Percentiles rank a stretch among this genome's conserved stretches.
Evolutionary conservation across 371 early-diverging fungal genomes (phyloP).

Genomic region (Neoconidiobolus thromboides): DNA sequence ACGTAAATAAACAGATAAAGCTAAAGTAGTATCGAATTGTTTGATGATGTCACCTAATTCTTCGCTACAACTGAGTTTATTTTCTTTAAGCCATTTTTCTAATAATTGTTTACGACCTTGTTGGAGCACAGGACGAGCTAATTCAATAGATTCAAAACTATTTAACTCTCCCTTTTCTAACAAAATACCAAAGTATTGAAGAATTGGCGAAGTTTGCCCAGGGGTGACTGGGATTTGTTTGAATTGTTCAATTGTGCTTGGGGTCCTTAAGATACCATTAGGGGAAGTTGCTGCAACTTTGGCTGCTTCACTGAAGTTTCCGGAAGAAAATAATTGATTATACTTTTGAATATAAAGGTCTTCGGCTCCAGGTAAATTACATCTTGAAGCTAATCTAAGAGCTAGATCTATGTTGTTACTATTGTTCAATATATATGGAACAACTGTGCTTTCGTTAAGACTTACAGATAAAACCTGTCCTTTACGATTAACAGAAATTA

Average conservation of each 20-base stretch:
- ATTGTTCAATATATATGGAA: slow-evolving; percentile 73
- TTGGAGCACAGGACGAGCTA: slow-evolving; percentile 76
- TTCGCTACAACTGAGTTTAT: slow-evolving; percentile 92
- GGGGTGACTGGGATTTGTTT: slow-evolving; percentile 59
- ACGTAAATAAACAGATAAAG: slow-evolving; percentile 84
- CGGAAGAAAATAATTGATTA: slow-evolving; percentile 57
- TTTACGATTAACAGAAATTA: slow-evolving; percentile 89
- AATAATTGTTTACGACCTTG: slow-evolving; percentile 84
- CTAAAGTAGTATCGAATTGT: slow-evolving; percentile 73
- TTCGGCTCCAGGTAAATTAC: slow-evolving; percentile 89
- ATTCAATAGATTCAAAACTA: slow-evolving; percentile 82
- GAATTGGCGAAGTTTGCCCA: slow-evolving; percentile 78
- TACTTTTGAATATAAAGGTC: slow-evolving; percentile 75
- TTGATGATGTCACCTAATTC: slow-evolving; percentile 95
- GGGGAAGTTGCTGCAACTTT: slow-evolving; percentile 93
- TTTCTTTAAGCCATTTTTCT: slow-evolving; percentile 97
- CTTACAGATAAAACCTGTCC: slow-evolving; percentile 88
- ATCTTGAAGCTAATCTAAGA: slow-evolving; percentile 69
- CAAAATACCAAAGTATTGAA: slow-evolving; percentile 94
- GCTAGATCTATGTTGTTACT: slow-evolving; percentile 80
- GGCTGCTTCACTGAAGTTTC: slow-evolving; percentile 76
- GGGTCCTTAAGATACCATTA: slow-evolving; percentile 83
- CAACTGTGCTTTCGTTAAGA: slow-evolving; percentile 68
- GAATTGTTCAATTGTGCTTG: slow-evolving; percentile 84
- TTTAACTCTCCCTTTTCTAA: slow-evolving; percentile 88